phyloP scores from a whole-genome alignment of 305 asterid species.

The Solanum hybrid region DNA sequence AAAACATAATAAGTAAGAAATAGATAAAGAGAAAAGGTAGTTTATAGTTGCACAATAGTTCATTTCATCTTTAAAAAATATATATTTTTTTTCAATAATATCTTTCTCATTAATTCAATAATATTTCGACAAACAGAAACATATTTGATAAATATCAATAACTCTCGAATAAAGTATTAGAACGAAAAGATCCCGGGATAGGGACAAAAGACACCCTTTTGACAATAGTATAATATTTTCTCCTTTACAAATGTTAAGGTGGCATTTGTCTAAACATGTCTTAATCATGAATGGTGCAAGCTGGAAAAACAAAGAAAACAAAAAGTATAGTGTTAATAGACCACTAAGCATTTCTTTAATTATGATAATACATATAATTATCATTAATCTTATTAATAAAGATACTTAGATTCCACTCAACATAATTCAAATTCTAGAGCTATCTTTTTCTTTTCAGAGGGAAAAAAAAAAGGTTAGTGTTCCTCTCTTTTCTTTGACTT shows the following conservation, averaged over 20 bases:
- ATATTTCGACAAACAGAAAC: neutral
- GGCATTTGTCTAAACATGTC: neutral
- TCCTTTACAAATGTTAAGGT: neutral
- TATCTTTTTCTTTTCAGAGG: neutral
- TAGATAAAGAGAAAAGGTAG: rapidly evolving
- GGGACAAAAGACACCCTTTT: neutral
- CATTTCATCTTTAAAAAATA: too few species aligned
- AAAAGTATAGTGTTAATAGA: neutral
- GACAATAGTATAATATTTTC: neutral
- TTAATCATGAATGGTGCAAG: neutral
- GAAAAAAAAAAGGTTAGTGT: neutral
- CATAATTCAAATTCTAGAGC: neutral
- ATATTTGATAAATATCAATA: neutral
- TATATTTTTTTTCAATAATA: too few species aligned
- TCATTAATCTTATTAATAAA: neutral
- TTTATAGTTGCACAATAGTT: neutral
- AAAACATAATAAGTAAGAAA: neutral
- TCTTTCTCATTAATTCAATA: neutral
- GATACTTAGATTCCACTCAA: neutral
- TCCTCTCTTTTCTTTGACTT: neutral
- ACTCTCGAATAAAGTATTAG: neutral
- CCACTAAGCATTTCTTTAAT: neutral
- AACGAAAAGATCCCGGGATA: neutral
- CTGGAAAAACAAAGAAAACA: neutral
- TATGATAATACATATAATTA: neutral